phyloP scores from a whole-genome alignment of 2,329 filamentous ascomycete species.

The Penicillium sclerotigenum region DNA sequence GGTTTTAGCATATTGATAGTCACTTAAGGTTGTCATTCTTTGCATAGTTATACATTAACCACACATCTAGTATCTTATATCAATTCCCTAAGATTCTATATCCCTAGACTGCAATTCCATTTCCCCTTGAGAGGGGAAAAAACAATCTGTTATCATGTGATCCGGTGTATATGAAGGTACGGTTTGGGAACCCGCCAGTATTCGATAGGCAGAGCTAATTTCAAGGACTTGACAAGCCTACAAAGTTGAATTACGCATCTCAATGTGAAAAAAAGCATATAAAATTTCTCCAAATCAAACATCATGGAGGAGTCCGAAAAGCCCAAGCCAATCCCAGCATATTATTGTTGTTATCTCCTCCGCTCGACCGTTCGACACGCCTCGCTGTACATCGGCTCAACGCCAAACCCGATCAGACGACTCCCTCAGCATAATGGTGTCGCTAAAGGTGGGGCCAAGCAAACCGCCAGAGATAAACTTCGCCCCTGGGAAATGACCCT shows the following conservation, averaged over 20 bases:
- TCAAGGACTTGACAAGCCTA: constrained; percentile 3
- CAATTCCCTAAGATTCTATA: neutral
- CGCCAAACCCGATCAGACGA: constrained; percentile 79
- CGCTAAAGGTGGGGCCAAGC: constrained; percentile 72
- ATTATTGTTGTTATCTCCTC: constrained; percentile 91
- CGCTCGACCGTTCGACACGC: constrained; percentile 72
- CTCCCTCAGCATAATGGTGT: constrained; percentile 89
- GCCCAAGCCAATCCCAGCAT: constrained; percentile 68
- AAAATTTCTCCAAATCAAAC: neutral
- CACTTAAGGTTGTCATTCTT: neutral
- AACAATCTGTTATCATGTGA: constrained; percentile 8
- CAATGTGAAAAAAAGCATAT: neutral
- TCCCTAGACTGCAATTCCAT: neutral
- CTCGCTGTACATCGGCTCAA: constrained; percentile 82
- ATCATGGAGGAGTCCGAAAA: constrained; percentile 23
- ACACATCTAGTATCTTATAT: neutral
- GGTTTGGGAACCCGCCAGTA: constrained; percentile 4
- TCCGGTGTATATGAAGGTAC: constrained; percentile 4
- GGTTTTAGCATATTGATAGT: neutral
- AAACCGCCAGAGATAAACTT: constrained; percentile 65
- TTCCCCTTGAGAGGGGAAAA: neutral
- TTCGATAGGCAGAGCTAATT: constrained; percentile 9
- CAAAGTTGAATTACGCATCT: neutral
- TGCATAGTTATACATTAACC: neutral
- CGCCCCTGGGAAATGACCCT: constrained; percentile 90